These are phyloP conservation scores for Auricularia sp. DNA, from an alignment of 768 basidiomycete genomes.

Conservation along the genomic window DNA sequence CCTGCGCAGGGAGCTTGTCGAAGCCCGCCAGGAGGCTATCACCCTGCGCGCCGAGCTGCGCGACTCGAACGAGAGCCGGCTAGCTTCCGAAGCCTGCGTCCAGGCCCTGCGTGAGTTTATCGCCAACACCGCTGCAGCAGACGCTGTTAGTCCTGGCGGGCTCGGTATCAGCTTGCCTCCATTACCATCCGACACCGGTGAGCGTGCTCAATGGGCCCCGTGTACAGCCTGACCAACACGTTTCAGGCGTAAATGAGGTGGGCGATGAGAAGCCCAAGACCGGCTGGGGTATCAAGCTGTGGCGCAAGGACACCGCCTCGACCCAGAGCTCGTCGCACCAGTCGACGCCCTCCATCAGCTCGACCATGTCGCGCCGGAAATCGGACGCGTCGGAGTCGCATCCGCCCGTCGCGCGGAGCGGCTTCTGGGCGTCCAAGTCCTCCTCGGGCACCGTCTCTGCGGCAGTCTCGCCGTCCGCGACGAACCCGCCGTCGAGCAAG, in stretches of 20 bases:
- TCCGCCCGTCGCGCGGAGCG: background rate
- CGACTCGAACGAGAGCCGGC: constrained; percentile 74
- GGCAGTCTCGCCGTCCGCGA: background rate
- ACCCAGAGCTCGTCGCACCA: constrained; percentile 1
- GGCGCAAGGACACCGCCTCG: constrained; percentile 7
- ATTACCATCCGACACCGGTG: constrained; percentile 13
- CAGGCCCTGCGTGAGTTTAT: constrained; percentile 77
- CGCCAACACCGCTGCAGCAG: constrained; percentile 32
- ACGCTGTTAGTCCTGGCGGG: background rate
- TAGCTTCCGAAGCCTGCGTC: constrained; percentile 81
- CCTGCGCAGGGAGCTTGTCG: constrained; percentile 49
- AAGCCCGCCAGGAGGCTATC: constrained; percentile 50
- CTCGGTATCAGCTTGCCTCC: constrained; percentile 14
- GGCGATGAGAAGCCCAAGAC: constrained; percentile 2
- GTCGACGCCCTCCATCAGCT: constrained; percentile 6
- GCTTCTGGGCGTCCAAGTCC: constrained; percentile 3
- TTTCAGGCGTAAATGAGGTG: constrained; percentile 4
- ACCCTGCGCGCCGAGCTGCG: constrained; percentile 54
- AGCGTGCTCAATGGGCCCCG: background rate
- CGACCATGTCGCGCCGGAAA: constrained; percentile 1
- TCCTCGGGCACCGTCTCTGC: background rate
- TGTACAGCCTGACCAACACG: background rate
- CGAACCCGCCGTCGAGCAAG: background rate
- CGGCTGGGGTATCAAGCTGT: constrained; percentile 12
- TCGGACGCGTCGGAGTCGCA: background rate